A percentile compares a stretch with the other conserved stretches of the same genome.
Evolutionary conservation across 140 eudicot genomes (phyloP).

Genomic region (Cichorium intybus): DNA sequence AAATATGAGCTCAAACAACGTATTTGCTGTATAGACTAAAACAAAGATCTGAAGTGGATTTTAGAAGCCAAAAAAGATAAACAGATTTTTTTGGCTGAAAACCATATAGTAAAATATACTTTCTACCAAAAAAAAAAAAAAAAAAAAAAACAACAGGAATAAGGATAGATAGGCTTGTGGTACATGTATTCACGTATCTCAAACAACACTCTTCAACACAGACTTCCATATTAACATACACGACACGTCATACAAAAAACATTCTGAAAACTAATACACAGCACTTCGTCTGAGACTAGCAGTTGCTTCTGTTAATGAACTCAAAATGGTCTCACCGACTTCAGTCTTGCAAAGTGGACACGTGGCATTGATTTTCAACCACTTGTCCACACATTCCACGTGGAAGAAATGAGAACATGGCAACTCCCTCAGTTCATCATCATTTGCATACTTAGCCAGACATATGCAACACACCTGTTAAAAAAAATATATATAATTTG

Average conservation of each 20-base stretch:
- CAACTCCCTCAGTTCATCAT: constrained; percentile 87
- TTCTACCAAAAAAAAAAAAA: constrained; percentile 2
- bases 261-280: constrained; percentile 12
- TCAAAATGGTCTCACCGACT: constrained; percentile 75
- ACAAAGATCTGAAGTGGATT: neutral
- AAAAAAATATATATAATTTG: neutral
- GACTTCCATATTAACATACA: constrained; percentile 30
- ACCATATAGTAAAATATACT: constrained; percentile 10
- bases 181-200: constrained; percentile 16
- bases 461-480: constrained; percentile 93
- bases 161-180: constrained; percentile 25
- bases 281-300: constrained; percentile 49
- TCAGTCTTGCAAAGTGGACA: constrained; percentile 97
- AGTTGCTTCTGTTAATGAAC: constrained; percentile 62
- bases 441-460: constrained; percentile 79
- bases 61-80: neutral
- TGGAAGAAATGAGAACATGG: constrained; percentile 91
- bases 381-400: constrained; percentile 91
- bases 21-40: neutral
- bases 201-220: constrained; percentile 13
- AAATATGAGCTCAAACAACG: too few relatives aligned
- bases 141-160: neutral
- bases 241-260: neutral
- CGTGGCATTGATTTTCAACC: constrained; percentile 83
- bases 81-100: neutral